Base-by-base conservation (phyloP, 345 rosid genomes). In the Barbarea vulgaris region DNA sequence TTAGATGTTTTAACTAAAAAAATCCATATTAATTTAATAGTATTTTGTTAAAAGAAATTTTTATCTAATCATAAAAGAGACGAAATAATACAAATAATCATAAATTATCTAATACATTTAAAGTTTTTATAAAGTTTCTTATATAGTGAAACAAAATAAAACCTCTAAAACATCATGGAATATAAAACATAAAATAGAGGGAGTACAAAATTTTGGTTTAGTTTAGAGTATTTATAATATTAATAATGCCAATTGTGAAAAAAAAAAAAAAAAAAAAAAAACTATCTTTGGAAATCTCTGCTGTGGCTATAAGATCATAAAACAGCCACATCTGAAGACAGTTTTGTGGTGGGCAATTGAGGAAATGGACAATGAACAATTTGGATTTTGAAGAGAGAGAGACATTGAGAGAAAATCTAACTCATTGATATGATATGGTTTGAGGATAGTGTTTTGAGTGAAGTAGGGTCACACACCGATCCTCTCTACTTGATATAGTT, bases 371-470 rank as follows among this genome's bases (percentile, higher is more conserved):
- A 76, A 62, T 54, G 17, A 50, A 69, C 70, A 69, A 61, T 44
- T 69, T 62, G 70, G 58, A 62, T 52, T 28, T 17, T 18, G 64
- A 12, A 76, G 79, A 71, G 51, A 72, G 51, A 42, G 6, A 44
- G 44, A 74, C 47, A 42, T 42, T 42, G 57, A 55, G 60, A 36
- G 61, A 50, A 58, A 68, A 69, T 69, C 70, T 69, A 76, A 59
- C 44, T 59, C 70, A 30, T 31, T 44, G 42, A 53, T 53, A 54
- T 76, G 80, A 69, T 69, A 69, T 54, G 75, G 65, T 69, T 69
- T 69, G 75, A 34, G 70, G 71, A 69, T 69, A 69, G 80, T 69
- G 64, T 76, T 67, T 67, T 57, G 69, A 69, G 69, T 68, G 64
- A 60, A 76, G 79, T 76, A 69, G 69, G 80, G 75, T 44, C 80